A percentile compares a stretch with the other conserved stretches of the same genome.
Evolutionary conservation across 1,139 yeast species (phyloP).

Genomic region (Blastobotrys persicus): DNA sequence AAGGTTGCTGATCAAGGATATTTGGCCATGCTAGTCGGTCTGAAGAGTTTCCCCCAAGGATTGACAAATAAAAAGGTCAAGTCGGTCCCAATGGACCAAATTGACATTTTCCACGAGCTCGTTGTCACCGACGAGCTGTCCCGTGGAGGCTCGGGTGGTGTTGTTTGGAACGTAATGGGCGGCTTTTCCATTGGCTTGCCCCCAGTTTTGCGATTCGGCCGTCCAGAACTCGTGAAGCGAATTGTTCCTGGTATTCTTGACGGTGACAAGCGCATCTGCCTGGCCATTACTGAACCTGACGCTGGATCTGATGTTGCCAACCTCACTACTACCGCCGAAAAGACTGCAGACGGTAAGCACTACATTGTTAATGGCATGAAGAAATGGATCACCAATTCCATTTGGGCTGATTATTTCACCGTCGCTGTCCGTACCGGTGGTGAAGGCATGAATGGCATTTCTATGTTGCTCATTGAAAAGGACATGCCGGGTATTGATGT

Average conservation of each 20-base stretch:
- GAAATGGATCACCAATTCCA: slow-evolving; percentile 48
- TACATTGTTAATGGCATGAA: slow-evolving; percentile 45
- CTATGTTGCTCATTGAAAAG: slow-evolving; percentile 42
- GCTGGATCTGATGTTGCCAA: slow-evolving; percentile 48
- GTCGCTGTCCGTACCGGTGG: slow-evolving; percentile 48
- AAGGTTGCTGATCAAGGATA: slow-evolving; percentile 38
- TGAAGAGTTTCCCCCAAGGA: slow-evolving; percentile 35
- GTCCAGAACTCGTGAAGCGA: slow-evolving; percentile 36
- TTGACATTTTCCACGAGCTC: slow-evolving; percentile 41
- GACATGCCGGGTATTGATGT: slow-evolving; percentile 41
- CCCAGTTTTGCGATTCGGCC: slow-evolving; percentile 39
- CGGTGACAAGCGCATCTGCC: slow-evolving; percentile 43
- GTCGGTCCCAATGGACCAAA: slow-evolving; percentile 38
- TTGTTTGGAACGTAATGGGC: slow-evolving; percentile 42
- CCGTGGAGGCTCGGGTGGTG: slow-evolving; percentile 43
- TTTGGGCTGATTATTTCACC: slow-evolving; percentile 44
- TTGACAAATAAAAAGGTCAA: slow-evolving; percentile 36
- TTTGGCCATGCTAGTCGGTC: slow-evolving; percentile 37
- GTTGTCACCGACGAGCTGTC: slow-evolving; percentile 41
- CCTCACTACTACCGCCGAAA: slow-evolving; percentile 40
- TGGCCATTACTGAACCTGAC: slow-evolving; percentile 44
- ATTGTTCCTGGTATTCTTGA: slow-evolving; percentile 38
- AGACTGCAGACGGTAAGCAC: slow-evolving; percentile 42
- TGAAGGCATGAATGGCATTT: slow-evolving; percentile 43
- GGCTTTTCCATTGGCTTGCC: slow-evolving; percentile 44